These are phyloP conservation scores for Plectosphaerella sp. DNA, from an alignment of 2,329 filamentous ascomycete species.

Conservation along the genomic window DNA sequence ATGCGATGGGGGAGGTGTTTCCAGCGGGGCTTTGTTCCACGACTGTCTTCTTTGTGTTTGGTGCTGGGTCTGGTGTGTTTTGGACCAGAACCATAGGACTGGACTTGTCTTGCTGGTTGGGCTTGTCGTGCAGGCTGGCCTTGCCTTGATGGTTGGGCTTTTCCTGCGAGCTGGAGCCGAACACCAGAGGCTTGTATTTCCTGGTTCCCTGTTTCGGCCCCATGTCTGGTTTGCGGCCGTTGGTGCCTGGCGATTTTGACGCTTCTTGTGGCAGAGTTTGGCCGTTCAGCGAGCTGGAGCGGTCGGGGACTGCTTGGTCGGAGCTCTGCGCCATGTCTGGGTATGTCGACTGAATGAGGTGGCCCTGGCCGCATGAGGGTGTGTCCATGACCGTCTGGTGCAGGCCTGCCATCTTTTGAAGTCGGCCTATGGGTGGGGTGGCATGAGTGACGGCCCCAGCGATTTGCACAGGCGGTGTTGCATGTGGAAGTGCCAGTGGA, in stretches of 20 bases:
- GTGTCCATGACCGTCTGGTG: conserved; percentile 7
- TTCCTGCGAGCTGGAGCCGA: conserved; percentile 2
- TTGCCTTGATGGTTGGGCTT: no score
- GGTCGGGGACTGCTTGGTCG: background rate
- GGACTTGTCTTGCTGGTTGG: no score
- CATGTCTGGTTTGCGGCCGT: background rate
- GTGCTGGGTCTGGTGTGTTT: background rate
- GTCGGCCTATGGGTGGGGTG: background rate
- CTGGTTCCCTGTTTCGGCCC: background rate
- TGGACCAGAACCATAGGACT: no score
- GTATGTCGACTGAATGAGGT: conserved; percentile 11
- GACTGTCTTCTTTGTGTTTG: no score
- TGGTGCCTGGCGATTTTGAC: background rate
- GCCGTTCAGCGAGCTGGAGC: background rate
- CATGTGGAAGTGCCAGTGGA: conserved; percentile 2
- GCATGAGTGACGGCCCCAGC: conserved; percentile 14
- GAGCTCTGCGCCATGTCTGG: background rate
- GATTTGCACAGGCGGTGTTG: no score
- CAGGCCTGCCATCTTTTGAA: no score
- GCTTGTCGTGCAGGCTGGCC: no score
- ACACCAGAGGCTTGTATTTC: conserved; percentile 19
- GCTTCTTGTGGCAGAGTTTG: background rate
- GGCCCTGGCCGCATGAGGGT: conserved; percentile 18
- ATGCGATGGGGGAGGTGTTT: background rate
- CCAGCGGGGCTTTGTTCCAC: no score